These are phyloP conservation scores for Ustilago xerochloae DNA, from an alignment of 1,284 basidiomycete genomes.

Conservation along the genomic window DNA sequence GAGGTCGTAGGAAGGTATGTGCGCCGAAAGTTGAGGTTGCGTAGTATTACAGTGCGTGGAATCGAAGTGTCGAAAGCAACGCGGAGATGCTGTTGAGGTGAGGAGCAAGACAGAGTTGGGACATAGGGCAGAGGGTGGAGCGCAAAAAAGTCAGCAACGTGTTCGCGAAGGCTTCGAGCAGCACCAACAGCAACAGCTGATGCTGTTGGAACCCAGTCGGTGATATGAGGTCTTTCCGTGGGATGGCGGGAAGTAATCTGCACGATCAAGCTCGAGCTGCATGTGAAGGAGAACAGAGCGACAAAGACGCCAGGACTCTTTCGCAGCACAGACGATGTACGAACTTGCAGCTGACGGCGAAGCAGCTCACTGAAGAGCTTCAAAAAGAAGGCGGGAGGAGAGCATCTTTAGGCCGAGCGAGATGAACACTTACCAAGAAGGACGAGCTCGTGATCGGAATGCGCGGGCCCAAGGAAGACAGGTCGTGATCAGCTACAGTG, in stretches of 20 bases:
- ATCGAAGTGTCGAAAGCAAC: slow-evolving; percentile 5
- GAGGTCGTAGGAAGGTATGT: slow-evolving; percentile 30
- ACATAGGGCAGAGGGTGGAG: not conserved
- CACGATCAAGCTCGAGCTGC: too few species aligned
- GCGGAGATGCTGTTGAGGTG: slow-evolving; percentile 9
- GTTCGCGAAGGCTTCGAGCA: not conserved
- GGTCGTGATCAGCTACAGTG: not conserved
- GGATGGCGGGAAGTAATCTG: not conserved
- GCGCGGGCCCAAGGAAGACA: too few species aligned
- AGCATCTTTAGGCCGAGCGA: not conserved
- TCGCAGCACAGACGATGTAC: too few species aligned
- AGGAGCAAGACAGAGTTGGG: too few species aligned
- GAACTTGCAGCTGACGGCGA: too few species aligned
- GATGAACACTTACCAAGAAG: slow-evolving; percentile 11
- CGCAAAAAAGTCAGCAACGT: not conserved
- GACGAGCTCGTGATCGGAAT: not conserved
- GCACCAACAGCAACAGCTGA: too few species aligned
- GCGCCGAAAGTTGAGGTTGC: slow-evolving; percentile 1
- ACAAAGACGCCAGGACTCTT: too few species aligned
- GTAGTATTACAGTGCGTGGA: slow-evolving; percentile 29
- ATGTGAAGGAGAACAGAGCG: too few species aligned
- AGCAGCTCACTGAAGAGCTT: not conserved
- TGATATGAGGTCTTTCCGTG: too few species aligned
- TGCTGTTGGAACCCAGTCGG: not conserved
- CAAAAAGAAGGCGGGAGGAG: not conserved